A percentile compares a stretch with the other conserved stretches of the same genome.
Evolutionary conservation across 2,329 filamentous ascomycete genomes (phyloP).

Genomic region (Elsinoe batatas): DNA sequence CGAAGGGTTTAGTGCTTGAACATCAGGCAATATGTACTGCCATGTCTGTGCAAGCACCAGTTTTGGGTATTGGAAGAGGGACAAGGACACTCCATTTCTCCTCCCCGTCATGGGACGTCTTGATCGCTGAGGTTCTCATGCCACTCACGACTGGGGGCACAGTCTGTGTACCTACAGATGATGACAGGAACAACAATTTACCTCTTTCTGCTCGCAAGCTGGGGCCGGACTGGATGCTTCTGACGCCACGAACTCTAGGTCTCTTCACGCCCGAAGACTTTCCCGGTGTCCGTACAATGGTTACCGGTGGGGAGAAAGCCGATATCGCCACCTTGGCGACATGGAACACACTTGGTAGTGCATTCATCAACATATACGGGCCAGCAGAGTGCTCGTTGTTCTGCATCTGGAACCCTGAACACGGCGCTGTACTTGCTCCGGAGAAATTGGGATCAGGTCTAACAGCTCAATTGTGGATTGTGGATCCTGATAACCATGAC

Average conservation of each 20-base stretch:
- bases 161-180: slow-evolving; percentile 33
- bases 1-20: slow-evolving; percentile 21
- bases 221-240: slow-evolving; percentile 33
- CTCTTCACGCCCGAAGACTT: slow-evolving; percentile 19
- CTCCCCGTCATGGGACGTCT: slow-evolving; percentile 21
- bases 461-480: slow-evolving; percentile 22
- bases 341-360: not conserved
- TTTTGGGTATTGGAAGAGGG: not conserved
- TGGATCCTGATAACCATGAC: slow-evolving; percentile 21
- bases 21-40: slow-evolving; percentile 43
- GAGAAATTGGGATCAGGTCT: slow-evolving; percentile 15
- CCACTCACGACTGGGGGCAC: slow-evolving; percentile 16
- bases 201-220: slow-evolving; percentile 31
- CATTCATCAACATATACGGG: slow-evolving; percentile 4
- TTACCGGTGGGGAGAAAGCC: slow-evolving; percentile 21
- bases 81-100: slow-evolving; percentile 15
- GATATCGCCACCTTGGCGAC: not conserved
- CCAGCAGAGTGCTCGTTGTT: slow-evolving; percentile 3
- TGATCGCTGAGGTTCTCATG: slow-evolving; percentile 16
- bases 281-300: slow-evolving; percentile 20
- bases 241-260: slow-evolving; percentile 35
- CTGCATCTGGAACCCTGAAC: not conserved
- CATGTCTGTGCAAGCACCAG: slow-evolving; percentile 21
- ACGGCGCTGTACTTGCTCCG: not conserved
- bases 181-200: slow-evolving; percentile 39